phyloP scores from a whole-genome alignment of 2,329 filamentous ascomycete species.

The Cladosporium colombiae region DNA sequence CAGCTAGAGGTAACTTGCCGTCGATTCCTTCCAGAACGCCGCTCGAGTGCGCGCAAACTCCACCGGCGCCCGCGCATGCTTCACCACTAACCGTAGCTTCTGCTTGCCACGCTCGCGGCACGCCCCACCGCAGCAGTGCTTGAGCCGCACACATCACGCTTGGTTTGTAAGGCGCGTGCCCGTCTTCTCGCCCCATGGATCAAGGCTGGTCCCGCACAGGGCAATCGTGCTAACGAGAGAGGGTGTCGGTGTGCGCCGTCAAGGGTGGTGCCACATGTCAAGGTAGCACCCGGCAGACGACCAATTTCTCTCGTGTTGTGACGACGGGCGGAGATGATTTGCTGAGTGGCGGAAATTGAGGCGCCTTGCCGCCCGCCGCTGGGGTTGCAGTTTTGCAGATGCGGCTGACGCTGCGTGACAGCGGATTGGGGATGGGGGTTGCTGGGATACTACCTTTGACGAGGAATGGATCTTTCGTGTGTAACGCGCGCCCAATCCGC shows the following conservation, averaged over 20 bases:
- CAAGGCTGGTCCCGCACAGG: conserved; percentile 4
- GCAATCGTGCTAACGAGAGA: background rate
- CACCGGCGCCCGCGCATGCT: conserved; percentile 7
- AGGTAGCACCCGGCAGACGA: conserved; percentile 15
- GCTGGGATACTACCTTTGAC: conserved; percentile 12
- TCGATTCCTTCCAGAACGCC: conserved; percentile 18
- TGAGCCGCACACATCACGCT: conserved; percentile 19
- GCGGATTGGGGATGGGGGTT: conserved; percentile 11
- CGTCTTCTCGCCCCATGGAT: background rate
- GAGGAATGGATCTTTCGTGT: background rate
- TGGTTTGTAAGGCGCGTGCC: conserved; percentile 10
- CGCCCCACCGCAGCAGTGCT: conserved; percentile 11
- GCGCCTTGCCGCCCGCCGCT: conserved; percentile 12
- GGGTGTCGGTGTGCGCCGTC: conserved; percentile 14
- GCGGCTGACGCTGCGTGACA: conserved; percentile 14
- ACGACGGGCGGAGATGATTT: conserved; percentile 14
- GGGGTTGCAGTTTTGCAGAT: conserved; percentile 17
- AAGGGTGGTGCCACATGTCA: conserved; percentile 18
- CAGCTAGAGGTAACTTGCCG: conserved; percentile 13
- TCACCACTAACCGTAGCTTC: conserved; percentile 16
- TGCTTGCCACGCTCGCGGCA: conserved; percentile 7
- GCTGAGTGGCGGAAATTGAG: conserved; percentile 16
- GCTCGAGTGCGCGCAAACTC: conserved; percentile 3
- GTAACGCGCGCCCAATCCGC: background rate
- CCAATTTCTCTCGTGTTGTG: conserved; percentile 17